A percentile compares a stretch with the other conserved stretches of the same genome.
Conservation (phyloP, 768 basidiomycete species). For the Amylocystis lapponica region DNA sequence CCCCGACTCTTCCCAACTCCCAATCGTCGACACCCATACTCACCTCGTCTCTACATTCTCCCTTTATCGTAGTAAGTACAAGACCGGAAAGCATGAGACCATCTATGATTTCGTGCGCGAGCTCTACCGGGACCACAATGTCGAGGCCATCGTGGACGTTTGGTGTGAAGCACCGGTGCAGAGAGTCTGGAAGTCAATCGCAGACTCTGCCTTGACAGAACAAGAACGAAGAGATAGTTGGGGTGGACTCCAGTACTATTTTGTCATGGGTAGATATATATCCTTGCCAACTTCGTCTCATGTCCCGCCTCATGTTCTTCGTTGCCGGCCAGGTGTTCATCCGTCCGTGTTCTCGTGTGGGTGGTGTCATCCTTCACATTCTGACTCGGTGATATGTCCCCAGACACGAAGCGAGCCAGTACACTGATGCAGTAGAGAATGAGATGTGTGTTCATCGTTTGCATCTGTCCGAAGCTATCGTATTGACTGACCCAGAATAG, state of each 20-base stretch:
- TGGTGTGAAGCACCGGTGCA: conserved; percentile 82
- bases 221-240: conserved; percentile 47
- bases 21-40: conserved; percentile 80
- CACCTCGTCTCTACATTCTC: conserved; percentile 75
- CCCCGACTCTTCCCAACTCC: conserved; percentile 8
- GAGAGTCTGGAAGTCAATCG: conserved; percentile 59
- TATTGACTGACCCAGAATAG: conserved; percentile 37
- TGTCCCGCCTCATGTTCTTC: not conserved
- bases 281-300: not conserved
- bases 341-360: conserved; percentile 35
- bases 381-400: not conserved
- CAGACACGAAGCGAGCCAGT: conserved; percentile 69
- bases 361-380: not conserved
- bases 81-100: conserved; percentile 43
- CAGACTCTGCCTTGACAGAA: conserved; percentile 56
- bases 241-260: conserved; percentile 75
- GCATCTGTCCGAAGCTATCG: not conserved
- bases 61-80: conserved; percentile 58
- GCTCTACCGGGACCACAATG: conserved; percentile 50
- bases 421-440: conserved; percentile 61
- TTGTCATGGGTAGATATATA: conserved; percentile 58
- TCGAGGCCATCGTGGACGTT: conserved; percentile 74
- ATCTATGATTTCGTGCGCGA: conserved; percentile 66
- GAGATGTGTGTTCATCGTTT: conserved; percentile 50
- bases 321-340: conserved; percentile 52